Evolutionary conservation across 2,329 filamentous ascomycete species (phyloP), one percentile per base, ranked within the genome.

Genomic region (Ilyonectria destructans): DNA sequence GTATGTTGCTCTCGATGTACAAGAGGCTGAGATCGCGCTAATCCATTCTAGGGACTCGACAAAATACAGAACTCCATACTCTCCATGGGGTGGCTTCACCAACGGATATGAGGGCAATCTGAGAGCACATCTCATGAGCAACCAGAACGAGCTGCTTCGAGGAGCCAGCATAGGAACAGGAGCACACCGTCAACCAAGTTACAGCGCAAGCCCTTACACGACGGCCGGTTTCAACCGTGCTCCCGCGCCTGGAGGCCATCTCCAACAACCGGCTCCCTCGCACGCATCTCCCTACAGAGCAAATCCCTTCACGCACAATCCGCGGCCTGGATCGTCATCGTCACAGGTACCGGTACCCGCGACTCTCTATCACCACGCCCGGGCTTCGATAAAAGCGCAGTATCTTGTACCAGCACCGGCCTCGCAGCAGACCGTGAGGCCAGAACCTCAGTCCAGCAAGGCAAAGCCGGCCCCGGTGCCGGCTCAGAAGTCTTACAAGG

Each of bases 21-120:
- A 15, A 21, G 29, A 19, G 49, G n/a, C 33, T 23, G 13, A 49
- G 4, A 37, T 9, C 12, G 49, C 68, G 48, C 68, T 80, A 69
- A 78, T 56, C 9, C 54, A 13, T 29, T 33, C n/a, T 68, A 88
- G 87, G 79, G 86, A 88, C 67, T 81, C 86, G 6, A 82, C 85
- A 8, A 86, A 86, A 61, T 91, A 91, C 67, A 85, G 87, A 57
- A 90, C 88, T 5, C 89, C 89, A 1, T 91, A 91, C 74, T 84
- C 86, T 17, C 81, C 83, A 2, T 84, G 82, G 80, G 86, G 87
- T 26, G 89, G 88, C 0, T 90, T 90, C 71, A 89, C 86, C 37
- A 91, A 91, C 68, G 88, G 88, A 5, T 90, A 90, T 64, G 87
- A 90, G 76, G 87, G 86, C 21, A 86, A 85, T 55, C 68, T 85